Evolutionary conservation across 129 eudicot species (phyloP), one percentile per base, ranked within the genome.

Genomic region (Deinandra increscens): DNA sequence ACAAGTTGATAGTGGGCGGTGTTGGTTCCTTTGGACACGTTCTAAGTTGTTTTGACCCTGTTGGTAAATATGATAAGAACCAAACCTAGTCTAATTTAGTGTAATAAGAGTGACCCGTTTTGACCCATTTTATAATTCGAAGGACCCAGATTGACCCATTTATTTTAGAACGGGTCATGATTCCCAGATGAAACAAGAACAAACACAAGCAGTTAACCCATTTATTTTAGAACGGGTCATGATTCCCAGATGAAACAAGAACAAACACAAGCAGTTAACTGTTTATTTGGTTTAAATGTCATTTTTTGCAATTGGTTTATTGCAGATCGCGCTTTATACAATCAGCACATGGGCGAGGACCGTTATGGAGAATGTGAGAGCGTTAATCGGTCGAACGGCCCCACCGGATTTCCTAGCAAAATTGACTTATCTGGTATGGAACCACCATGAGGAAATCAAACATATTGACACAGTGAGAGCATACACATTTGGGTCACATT

Each of bases 401-500:
- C 98, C 98, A 37, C 95, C 95, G 3, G 95, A 93, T 4, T 89
- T 86, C 62, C 75, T 93, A 12, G 79, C 98, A 18, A 93, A 93
- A 58, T 44, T 93, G 37, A 93, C 98, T 2, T 93, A 89, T 74
- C 80, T 93, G 37, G 85, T 89, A 77, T 93, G 98, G 98, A 93
- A 93, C 58, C 98, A 93, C 54, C 92, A 93, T 29, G 83, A 85
- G 69, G 95, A 93, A 68, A 89, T 93, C 15, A 75, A 86, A 73
- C 97, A 93, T 51, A 92, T 93, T 7, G 97, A 86, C 74, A 93
- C 97, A 1, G 97, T 93, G 10, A 78, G 97, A 78, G 98, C 98
- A 1, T 93, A 93, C 70, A 89, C 91, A 1, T 89, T 93, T 45
- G 98, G 98, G 4, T 63, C 85, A n/a, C 86, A 89, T 72, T 93